Evolutionary conservation across 2,329 filamentous ascomycete species (phyloP).

Genomic region (Claviceps monticola): DNA sequence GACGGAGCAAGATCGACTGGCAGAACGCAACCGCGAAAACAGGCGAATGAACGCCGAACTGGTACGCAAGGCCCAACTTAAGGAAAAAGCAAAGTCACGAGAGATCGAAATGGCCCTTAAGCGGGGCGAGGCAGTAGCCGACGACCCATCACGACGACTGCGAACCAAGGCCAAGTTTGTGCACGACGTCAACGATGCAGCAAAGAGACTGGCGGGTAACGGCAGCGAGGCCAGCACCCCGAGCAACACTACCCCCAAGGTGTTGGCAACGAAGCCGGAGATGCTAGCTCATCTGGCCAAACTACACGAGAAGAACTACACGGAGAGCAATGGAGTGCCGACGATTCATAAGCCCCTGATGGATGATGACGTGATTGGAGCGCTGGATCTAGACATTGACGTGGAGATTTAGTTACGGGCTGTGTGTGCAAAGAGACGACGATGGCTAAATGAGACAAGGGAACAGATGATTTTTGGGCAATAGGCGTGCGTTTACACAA

Average conservation of each 20-base stretch:
- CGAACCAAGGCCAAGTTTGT: slow-evolving; percentile 55
- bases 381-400: slow-evolving; percentile 82
- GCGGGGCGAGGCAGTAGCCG: slow-evolving; percentile 46
- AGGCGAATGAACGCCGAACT: slow-evolving; percentile 74
- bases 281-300: slow-evolving; percentile 39
- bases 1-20: slow-evolving; percentile 68
- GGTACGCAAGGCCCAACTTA: slow-evolving; percentile 79
- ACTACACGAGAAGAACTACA: slow-evolving; percentile 36
- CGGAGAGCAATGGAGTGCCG: slow-evolving; percentile 45
- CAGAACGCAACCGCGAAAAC: slow-evolving; percentile 72
- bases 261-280: slow-evolving; percentile 26
- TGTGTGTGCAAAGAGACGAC: background rate
- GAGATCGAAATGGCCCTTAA: slow-evolving; percentile 47
- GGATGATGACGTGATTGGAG: slow-evolving; percentile 86
- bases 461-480: background rate
- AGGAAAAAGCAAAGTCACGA: slow-evolving; percentile 54
- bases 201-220: slow-evolving; percentile 31
- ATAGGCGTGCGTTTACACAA: no score
- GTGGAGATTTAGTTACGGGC: slow-evolving; percentile 53
- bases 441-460: background rate
- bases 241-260: slow-evolving; percentile 37
- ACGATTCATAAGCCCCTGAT: slow-evolving; percentile 67
- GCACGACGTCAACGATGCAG: slow-evolving; percentile 43
- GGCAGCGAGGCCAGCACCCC: slow-evolving; percentile 38
- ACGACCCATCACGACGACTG: slow-evolving; percentile 47